Conservation (phyloP, 371 early-diverging fungal genomes). For the Zopfochytrium polystomum region DNA sequence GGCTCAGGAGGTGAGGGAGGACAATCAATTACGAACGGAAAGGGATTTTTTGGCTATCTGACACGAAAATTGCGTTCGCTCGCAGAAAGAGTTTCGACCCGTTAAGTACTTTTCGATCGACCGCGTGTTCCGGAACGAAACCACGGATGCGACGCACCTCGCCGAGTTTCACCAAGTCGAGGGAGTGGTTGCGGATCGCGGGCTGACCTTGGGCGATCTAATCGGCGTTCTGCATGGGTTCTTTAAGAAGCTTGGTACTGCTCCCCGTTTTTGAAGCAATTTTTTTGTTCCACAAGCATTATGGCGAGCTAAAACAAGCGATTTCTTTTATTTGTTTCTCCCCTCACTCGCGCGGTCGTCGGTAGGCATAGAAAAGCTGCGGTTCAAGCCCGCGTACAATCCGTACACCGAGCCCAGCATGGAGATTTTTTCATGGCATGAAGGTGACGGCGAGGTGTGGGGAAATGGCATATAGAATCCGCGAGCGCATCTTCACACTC, state of each 20-base stretch:
- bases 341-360: too few species aligned
- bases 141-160: constrained; percentile 99
- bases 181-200: constrained; percentile 97
- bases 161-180: constrained; percentile 99
- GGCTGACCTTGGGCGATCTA: constrained; percentile 93
- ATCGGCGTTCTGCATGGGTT: constrained; percentile 97
- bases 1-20: constrained; percentile 68
- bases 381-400: constrained; percentile 99
- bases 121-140: constrained; percentile 99
- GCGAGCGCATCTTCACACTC: too few species aligned
- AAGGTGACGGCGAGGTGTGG: too few species aligned
- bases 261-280: too few species aligned
- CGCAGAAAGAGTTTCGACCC: constrained; percentile 70
- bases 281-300: too few species aligned
- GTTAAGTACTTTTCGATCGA: constrained; percentile 99
- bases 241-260: constrained; percentile 98
- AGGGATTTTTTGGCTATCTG: too few species aligned
- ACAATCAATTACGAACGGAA: constrained; percentile 6
- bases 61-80: constrained; percentile 12
- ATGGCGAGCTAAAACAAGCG: too few species aligned
- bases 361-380: constrained; percentile 85
- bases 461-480: too few species aligned
- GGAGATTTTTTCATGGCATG: constrained; percentile 99
- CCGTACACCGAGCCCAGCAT: constrained; percentile 99
- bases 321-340: too few species aligned